phyloP scores from a whole-genome alignment of 208 protist genomes.

The Angomonas deanei region DNA sequence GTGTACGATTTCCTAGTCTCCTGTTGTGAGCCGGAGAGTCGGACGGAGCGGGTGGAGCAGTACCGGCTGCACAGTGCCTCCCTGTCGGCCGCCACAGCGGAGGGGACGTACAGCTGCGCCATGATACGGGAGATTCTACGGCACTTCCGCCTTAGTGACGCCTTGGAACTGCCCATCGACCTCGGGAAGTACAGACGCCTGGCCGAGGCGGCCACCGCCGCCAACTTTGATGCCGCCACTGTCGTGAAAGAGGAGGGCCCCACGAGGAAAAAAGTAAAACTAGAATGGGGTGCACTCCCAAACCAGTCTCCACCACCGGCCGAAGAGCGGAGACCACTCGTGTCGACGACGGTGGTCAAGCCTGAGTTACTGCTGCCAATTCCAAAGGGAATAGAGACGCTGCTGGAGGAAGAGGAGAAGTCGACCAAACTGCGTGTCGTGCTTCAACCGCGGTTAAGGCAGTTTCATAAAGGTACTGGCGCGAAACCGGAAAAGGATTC shows the following conservation, averaged over 20 bases:
- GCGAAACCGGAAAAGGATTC: neutral
- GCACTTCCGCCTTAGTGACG: conserved; percentile 61
- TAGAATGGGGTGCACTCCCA: conserved; percentile 1
- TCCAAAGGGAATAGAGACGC: conserved; percentile 35
- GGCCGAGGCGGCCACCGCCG: conserved; percentile 17
- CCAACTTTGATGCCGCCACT: neutral
- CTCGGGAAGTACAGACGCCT: conserved; percentile 38
- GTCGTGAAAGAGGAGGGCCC: neutral
- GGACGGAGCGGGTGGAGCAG: conserved; percentile 74
- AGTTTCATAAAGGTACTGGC: conserved; percentile 23
- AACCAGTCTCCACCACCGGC: no score
- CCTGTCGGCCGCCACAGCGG: conserved; percentile 73
- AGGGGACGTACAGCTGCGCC: conserved; percentile 78
- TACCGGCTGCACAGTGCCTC: conserved; percentile 75
- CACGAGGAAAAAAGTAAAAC: conserved; percentile 1
- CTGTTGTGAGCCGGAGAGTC: conserved; percentile 86
- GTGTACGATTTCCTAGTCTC: conserved; percentile 82
- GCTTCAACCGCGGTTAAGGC: conserved; percentile 66
- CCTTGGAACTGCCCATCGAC: conserved; percentile 53
- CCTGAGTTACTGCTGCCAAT: conserved; percentile 28
- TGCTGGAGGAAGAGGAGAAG: conserved; percentile 64
- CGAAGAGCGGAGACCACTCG: no score
- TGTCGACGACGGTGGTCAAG: conserved; percentile 31
- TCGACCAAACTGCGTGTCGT: conserved; percentile 72
- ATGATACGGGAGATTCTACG: conserved; percentile 81